Evolutionary conservation across 371 early-diverging fungal species (phyloP).

Genomic region (Syncephalastrum racemosum): DNA sequence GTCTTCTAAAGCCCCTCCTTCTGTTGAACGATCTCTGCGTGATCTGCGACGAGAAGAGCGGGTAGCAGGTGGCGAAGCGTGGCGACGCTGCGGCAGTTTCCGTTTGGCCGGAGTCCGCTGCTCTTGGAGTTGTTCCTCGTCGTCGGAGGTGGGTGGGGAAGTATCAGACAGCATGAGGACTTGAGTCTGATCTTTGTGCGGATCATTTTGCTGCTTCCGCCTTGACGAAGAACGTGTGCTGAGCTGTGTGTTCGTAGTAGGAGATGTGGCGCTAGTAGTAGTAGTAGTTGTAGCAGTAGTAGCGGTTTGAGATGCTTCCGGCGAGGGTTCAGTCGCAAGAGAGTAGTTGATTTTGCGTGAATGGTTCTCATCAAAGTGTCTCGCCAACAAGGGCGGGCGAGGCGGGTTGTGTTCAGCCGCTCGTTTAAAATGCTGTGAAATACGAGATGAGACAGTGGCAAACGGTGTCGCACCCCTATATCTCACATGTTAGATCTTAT

Average conservation of each 20-base stretch:
- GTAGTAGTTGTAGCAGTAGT: conserved; percentile 4
- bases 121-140: conserved; percentile 15
- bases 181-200: conserved; percentile 7
- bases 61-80: background rate
- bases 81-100: conserved; percentile 1
- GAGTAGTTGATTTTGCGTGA: conserved; percentile 81
- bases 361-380: conserved; percentile 71
- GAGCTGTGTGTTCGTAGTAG: background rate
- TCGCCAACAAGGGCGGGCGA: conserved; percentile 69
- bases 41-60: background rate
- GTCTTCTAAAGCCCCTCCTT: conserved; percentile 10
- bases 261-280: background rate
- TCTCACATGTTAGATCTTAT: background rate
- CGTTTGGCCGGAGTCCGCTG: background rate
- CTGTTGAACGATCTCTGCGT: background rate
- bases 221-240: conserved; percentile 4
- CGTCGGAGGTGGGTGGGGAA: conserved; percentile 18
- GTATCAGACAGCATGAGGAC: conserved; percentile 11
- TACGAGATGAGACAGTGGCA: conserved; percentile 85
- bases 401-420: conserved; percentile 77
- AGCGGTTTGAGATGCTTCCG: conserved; percentile 3
- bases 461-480: conserved; percentile 79
- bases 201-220: conserved; percentile 3
- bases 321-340: conserved; percentile 48
- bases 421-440: conserved; percentile 84